Percentiles rank a stretch among this genome's conserved stretches.
phyloP scores from a whole-genome alignment of 306 rosid genomes.

The Sphenostylis stenocarpa region DNA sequence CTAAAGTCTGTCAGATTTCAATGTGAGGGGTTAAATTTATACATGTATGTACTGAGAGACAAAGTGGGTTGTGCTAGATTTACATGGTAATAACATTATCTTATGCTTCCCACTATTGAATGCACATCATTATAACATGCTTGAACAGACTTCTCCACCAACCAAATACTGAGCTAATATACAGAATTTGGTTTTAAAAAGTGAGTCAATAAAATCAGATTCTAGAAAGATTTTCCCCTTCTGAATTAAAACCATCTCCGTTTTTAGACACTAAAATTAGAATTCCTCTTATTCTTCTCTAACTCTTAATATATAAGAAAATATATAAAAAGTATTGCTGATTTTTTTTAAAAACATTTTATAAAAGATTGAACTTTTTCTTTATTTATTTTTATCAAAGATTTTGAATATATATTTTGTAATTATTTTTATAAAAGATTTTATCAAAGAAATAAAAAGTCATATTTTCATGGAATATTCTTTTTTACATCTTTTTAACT shows the following conservation, averaged over 20 bases:
- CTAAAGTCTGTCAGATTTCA: conserved; percentile 51
- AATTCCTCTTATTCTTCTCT: no score
- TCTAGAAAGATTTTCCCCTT: conserved; percentile 14
- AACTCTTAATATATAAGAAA: no score
- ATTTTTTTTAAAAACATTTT: no score
- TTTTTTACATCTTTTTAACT: no score
- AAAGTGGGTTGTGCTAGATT: conserved; percentile 41
- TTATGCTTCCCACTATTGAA: conserved; percentile 61
- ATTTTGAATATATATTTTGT: no score
- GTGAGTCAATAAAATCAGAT: conserved; percentile 7
- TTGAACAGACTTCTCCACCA: conserved; percentile 28
- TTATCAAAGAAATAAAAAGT: no score
- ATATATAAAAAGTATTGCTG: no score
- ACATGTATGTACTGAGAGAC: conserved; percentile 11
- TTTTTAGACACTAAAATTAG: background rate
- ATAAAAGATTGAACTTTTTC: no score
- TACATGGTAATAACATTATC: conserved; percentile 49
- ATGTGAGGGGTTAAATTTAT: conserved; percentile 14
- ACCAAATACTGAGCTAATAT: conserved; percentile 33
- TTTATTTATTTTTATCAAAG: no score
- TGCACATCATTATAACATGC: conserved; percentile 33
- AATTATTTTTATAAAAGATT: no score
- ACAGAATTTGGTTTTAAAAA: background rate
- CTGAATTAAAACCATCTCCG: background rate
- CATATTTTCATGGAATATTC: no score